Evolutionary conservation across 768 basidiomycete genomes (phyloP), one percentile per base, ranked within the genome.

Genomic region (Leucocoprinus sp.): DNA sequence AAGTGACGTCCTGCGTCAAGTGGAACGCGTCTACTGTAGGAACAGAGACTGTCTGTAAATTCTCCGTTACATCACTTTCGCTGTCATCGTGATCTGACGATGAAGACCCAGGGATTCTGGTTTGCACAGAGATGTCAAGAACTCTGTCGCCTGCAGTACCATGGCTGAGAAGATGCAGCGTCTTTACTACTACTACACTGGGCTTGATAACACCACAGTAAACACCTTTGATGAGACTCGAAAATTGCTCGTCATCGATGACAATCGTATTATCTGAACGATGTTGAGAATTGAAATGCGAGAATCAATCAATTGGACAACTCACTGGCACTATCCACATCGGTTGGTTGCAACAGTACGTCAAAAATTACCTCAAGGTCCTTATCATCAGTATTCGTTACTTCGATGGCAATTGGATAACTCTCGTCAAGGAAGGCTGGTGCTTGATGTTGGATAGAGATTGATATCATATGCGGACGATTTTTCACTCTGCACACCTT

Each of bases 341-440:
- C 86, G 2, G 77, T 74, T 1, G 92, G 92, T 43, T 90, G 89
- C 26, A 97, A 62, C 46, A 95, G 67, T 4, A 87, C 73, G 45
- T 92, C 86, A 8, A 91, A 65, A 4, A 71, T 64, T 9, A 89
- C 63, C 12, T 86, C 78, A 8, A 97, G 61, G 19, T 80, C 71
- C 15, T 78, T 69, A 37, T 76, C 75, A 57, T 96, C 92, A 4
- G 65, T 56, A 57, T 93, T 96, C 3, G 65, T 75, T 11, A 95
- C 70, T 37, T 77, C 69, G 33, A 97, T 67, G 8, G 60, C 57
- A 53, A 97, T 82, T 0, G 85, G 81, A 55, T 85, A 88, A 36
- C 75, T 71, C 60, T 96, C 93, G 50, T 86, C 82, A 27, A 95
- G 61, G 59, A 83, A 87, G 1, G 89, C 90, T 0, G 86, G 84